These are phyloP conservation scores for Trametopsis cervina DNA, from an alignment of 768 basidiomycete species.

Conservation along the genomic window DNA sequence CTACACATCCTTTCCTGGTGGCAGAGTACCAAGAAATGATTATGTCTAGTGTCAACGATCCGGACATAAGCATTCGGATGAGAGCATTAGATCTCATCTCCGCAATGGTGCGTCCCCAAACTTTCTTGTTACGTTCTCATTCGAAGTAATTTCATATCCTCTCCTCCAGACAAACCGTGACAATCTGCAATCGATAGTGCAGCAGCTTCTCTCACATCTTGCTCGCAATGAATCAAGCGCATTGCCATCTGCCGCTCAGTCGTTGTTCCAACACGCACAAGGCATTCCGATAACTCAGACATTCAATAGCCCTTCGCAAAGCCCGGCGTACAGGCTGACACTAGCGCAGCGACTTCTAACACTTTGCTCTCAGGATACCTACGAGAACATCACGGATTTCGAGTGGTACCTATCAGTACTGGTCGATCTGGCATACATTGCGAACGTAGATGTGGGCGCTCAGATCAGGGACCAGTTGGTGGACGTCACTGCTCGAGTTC, in stretches of 20 bases:
- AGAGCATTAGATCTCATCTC: constrained; percentile 90
- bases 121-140: not conserved
- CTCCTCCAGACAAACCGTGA: constrained; percentile 66
- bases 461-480: constrained; percentile 81
- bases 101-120: constrained; percentile 62
- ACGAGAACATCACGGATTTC: constrained; percentile 86
- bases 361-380: constrained; percentile 81
- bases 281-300: constrained; percentile 30
- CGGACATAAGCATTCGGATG: constrained; percentile 94
- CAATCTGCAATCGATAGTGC: constrained; percentile 85
- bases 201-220: constrained; percentile 84
- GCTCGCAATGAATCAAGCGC: constrained; percentile 48
- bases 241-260: constrained; percentile 50
- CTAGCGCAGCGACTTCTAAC: constrained; percentile 77
- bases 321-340: constrained; percentile 79
- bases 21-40: constrained; percentile 91
- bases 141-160: constrained; percentile 3
- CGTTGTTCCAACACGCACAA: constrained; percentile 45
- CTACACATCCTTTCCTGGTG: constrained; percentile 82
- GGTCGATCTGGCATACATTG: constrained; percentile 84
- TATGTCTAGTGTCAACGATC: constrained; percentile 81
- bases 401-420: constrained; percentile 98
- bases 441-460: constrained; percentile 68
- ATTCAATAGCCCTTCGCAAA: constrained; percentile 51
- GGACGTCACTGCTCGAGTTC: constrained; percentile 81